These are phyloP conservation scores for Chytriomyces sp. DNA, from an alignment of 192 early-diverging fungal species.

Conservation along the genomic window DNA sequence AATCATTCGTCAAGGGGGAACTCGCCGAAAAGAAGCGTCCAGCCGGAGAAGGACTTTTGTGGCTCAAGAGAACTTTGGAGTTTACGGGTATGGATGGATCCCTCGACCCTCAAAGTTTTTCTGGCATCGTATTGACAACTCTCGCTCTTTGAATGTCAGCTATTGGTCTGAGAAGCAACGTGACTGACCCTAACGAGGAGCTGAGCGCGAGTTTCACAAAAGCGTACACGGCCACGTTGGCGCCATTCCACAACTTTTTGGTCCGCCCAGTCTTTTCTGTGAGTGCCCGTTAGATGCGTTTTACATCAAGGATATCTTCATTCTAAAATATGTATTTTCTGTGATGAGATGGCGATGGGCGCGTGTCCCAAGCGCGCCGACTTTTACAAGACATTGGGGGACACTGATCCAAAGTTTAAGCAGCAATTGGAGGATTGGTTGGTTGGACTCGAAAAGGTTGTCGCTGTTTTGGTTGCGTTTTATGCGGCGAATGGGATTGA, in stretches of 20 bases:
- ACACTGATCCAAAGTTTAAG: slow-evolving; percentile 58
- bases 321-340: neutral
- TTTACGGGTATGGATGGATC: slow-evolving; percentile 34
- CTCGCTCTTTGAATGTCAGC: slow-evolving; percentile 9
- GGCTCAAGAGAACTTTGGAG: slow-evolving; percentile 78
- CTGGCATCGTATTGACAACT: neutral
- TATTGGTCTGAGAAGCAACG: slow-evolving; percentile 49
- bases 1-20: slow-evolving; percentile 81
- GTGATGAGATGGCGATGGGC: slow-evolving; percentile 79
- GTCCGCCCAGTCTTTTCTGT: slow-evolving; percentile 60
- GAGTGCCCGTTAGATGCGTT: slow-evolving; percentile 13
- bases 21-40: slow-evolving; percentile 77
- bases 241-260: slow-evolving; percentile 55
- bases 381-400: slow-evolving; percentile 86
- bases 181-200: slow-evolving; percentile 53
- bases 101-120: neutral
- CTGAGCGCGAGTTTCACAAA: slow-evolving; percentile 48
- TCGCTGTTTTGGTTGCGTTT: slow-evolving; percentile 57
- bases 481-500: slow-evolving; percentile 18
- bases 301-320: neutral
- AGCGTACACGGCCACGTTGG: slow-evolving; percentile 52
- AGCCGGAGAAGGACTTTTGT: slow-evolving; percentile 90
- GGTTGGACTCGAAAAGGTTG: slow-evolving; percentile 71
- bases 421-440: slow-evolving; percentile 74
- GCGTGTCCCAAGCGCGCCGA: slow-evolving; percentile 88